Percentiles rank a stretch among this genome's conserved stretches.
Conservation (phyloP, 257 asterid genomes). For the Verbascum thapsus region DNA sequence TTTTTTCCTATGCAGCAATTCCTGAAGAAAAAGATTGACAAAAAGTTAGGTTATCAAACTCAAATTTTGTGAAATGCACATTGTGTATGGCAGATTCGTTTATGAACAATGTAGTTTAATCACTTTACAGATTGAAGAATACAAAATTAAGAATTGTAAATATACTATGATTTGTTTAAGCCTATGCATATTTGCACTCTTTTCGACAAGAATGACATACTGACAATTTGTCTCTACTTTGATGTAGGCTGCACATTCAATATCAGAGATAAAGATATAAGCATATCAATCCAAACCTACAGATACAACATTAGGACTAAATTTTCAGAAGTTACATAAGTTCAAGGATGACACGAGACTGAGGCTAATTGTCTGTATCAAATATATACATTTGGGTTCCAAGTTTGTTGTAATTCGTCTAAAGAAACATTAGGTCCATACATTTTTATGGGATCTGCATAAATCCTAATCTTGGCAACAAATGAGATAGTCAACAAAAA, state of each 20-base stretch:
- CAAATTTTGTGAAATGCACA: neutral
- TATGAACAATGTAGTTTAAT: conserved; percentile 2
- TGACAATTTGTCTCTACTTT: neutral
- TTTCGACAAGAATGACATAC: conserved; percentile 8
- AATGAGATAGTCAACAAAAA: neutral
- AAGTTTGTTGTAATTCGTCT: neutral
- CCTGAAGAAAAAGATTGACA: conserved; percentile 45
- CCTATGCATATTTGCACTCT: conserved; percentile 4
- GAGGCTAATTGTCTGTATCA: conserved; percentile 2
- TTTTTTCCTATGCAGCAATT: conserved; percentile 64
- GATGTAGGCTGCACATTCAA: neutral
- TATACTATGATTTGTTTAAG: conserved; percentile 15
- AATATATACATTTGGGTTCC: neutral
- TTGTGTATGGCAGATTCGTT: neutral
- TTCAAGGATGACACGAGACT: neutral
- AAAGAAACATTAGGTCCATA: neutral
- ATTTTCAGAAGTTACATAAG: neutral
- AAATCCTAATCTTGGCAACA: conserved; percentile 17
- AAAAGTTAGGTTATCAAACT: conserved; percentile 12
- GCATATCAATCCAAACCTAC: too few relatives aligned
- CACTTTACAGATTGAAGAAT: neutral
- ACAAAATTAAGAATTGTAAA: neutral
- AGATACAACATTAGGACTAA: neutral
- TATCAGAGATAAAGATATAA: too few relatives aligned
- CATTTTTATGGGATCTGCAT: neutral